These are phyloP conservation scores for Thelonectria rubi DNA, from an alignment of 2,329 filamentous ascomycete species.

Conservation along the genomic window DNA sequence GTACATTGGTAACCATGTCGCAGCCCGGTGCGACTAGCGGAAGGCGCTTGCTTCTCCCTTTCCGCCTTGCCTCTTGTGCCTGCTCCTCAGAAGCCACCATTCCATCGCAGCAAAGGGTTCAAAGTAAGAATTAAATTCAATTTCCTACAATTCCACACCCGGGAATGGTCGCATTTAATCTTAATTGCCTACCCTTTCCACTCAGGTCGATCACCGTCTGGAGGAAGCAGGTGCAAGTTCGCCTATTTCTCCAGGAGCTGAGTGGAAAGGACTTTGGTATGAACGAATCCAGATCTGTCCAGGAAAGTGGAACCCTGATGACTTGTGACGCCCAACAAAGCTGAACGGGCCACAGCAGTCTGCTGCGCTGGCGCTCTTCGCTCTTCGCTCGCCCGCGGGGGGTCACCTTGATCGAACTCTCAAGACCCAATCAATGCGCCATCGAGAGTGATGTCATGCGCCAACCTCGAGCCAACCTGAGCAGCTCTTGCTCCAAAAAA, in stretches of 20 bases:
- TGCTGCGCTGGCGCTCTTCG: constrained; percentile 13
- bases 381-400: constrained; percentile 7
- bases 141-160: neutral
- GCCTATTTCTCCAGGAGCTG: no score
- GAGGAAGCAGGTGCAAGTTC: no score
- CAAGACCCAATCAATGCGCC: constrained; percentile 21
- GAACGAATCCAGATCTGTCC: no score
- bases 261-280: no score
- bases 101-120: neutral
- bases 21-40: no score
- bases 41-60: neutral
- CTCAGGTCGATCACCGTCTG: no score
- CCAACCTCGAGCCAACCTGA: constrained; percentile 15
- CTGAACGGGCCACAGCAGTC: constrained; percentile 12
- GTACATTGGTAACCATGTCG: no score
- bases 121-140: neutral
- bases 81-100: neutral
- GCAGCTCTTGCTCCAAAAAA: constrained; percentile 10
- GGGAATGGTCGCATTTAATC: neutral
- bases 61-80: neutral
- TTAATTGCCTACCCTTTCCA: neutral
- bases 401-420: constrained; percentile 10
- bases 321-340: constrained; percentile 11
- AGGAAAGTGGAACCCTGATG: constrained; percentile 9
- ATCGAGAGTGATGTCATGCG: constrained; percentile 26